Evolutionary conservation across 495 filamentous ascomycete genomes (phyloP), one percentile per base, ranked within the genome.

Genomic region (Penicillium mononematosum): DNA sequence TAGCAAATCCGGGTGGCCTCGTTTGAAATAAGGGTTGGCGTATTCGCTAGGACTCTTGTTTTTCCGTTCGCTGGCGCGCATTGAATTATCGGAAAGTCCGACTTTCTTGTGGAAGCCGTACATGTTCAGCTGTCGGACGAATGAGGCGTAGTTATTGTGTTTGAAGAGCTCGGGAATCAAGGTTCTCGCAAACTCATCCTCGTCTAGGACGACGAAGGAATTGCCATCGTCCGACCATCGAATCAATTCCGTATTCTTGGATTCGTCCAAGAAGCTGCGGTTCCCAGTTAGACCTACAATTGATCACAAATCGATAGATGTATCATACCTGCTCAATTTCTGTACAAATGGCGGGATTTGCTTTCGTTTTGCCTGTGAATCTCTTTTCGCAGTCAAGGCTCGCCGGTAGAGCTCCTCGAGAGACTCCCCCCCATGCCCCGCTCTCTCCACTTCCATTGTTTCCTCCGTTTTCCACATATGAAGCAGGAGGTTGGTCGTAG

Each of bases 71-170:
- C 92, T 96, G 27, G 95, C 92, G 58, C 92, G 90, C 88, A 98
- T 94, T 0, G 92, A 97, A 68, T 96, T 96, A 70, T 98, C 94
- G 7, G 92, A 94, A 24, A 99, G 83, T 3, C 94, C 94, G 10
- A 99, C 95, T 50, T 93, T 90, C 77, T 99, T 99, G 72, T 99
- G 94, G 67, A 99, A 99, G 8, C 94, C 94, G 70, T 99, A 98
- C 94, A 98, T 98, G 67, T 98, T 98, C 59, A 98, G 81, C 67
- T 98, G 94, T 10, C 94, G 89, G 25, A 99, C 94, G 65, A 99
- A 99, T 1, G 95, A 98, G 7, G 94, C 92, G 70, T 98, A 99
- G 71, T 98, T 99, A 71, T 96, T 98, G 73, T 98, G 95, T 69
- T 99, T 99, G 82, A 98, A 99, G 8, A 97, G 80, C 67, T 98